These are phyloP conservation scores for Plasmodium fragile DNA, from an alignment of 169 alveolate genomes.

Conservation along the genomic window DNA sequence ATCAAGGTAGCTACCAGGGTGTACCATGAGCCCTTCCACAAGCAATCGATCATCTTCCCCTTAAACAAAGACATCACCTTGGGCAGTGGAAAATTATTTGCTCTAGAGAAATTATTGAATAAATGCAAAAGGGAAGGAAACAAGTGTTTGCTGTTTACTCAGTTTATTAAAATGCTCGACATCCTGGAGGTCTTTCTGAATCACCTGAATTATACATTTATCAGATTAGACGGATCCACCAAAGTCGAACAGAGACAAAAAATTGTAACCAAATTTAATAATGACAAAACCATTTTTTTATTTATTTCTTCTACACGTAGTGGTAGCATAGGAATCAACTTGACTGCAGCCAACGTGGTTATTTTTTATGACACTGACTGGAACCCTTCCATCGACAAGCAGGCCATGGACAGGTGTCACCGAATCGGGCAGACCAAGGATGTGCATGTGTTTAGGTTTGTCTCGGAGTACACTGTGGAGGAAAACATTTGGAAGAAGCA, in stretches of 20 bases:
- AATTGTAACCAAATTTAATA: constrained; percentile 96
- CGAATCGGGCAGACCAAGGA: constrained; percentile 98
- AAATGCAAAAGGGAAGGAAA: constrained; percentile 93
- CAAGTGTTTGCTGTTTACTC: constrained; percentile 96
- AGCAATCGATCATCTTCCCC: constrained; percentile 86
- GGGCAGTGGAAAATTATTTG: constrained; percentile 97
- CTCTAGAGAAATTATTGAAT: constrained; percentile 89
- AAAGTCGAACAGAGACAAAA: constrained; percentile 96
- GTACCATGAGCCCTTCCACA: constrained; percentile 41
- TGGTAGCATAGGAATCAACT: constrained; percentile 98
- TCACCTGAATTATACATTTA: constrained; percentile 95
- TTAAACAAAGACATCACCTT: constrained; percentile 86
- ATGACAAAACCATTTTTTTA: constrained; percentile 94
- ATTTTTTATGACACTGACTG: constrained; percentile 99
- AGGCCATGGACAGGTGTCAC: constrained; percentile 99
- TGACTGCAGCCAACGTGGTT: constrained; percentile 99
- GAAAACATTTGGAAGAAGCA: constrained; percentile 97
- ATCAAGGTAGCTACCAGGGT: constrained; percentile 58
- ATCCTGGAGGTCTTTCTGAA: constrained; percentile 96
- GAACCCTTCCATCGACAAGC: constrained; percentile 99
- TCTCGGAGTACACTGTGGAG: constrained; percentile 97
- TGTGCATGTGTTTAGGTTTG: constrained; percentile 96
- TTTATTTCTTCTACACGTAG: constrained; percentile 98
- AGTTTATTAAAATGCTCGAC: constrained; percentile 98
- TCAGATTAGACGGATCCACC: constrained; percentile 98